Base-by-base conservation (phyloP, 768 basidiomycete species). In the Tremella yokohamensis region DNA sequence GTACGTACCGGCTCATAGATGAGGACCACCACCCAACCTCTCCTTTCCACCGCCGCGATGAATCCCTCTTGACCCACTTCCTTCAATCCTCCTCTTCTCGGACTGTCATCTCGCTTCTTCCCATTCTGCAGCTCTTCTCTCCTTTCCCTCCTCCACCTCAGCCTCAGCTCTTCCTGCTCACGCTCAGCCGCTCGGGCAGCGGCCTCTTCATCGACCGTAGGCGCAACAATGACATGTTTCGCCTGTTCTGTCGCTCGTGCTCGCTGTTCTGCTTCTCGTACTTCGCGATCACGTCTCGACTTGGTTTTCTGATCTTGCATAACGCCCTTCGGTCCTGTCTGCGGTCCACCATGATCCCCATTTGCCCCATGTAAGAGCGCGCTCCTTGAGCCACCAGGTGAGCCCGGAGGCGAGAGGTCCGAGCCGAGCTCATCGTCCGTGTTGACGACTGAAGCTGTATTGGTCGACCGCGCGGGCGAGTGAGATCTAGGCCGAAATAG, bases 21-120 rank as follows among this genome's bases (percentile, higher is more conserved):
- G n/a, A 75, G 52, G 0, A 75, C 64, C 26, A 69, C 59, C 0
- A 70, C 73, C 71, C 71, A 75, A 8, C 73, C 73, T n/a, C 38
- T 40, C 49, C 63, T 57, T 59, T 75, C 73, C 6, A 75, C 68
- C 22, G 69, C 71, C n/a, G 47, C 39, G 1, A 75, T 37, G 29
- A 71, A 72, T 12, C 68, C 70, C 18, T 68, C 65, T 40, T 58
- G 58, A 1, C 69, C 73, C 7, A 75, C 52, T 34, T 75, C 71
- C 40, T 59, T 65, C 61, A 75, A 40, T 25, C 69, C 68, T 0
- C 60, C 61, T 40, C 61, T 62, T 37, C 55, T 51, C 8, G 54
- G 13, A 16, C 48, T 51, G 9, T 58, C 55, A 4, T 49, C 40
- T 40, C 45, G 48, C 29, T 19, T 39, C 45, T 45, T 44, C 19